Conservation (phyloP, 257 asterid genomes). For the Capsicum rhomboideum region DNA sequence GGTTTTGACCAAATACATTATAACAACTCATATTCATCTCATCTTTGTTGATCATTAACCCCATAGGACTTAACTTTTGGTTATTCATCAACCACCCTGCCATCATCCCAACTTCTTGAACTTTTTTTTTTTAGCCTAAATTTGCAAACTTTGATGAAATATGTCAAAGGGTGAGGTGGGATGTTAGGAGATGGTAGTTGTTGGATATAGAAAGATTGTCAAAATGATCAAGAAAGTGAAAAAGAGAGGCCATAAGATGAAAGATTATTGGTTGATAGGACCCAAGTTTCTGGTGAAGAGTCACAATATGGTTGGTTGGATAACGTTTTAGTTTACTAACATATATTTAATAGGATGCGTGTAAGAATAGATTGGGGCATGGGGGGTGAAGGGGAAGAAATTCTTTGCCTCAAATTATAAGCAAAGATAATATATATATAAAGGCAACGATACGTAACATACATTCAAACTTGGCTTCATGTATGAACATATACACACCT, state of each 20-base stretch:
- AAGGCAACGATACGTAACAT: too few relatives aligned
- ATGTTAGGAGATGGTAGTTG: background rate
- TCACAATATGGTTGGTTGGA: background rate
- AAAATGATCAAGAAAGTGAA: background rate
- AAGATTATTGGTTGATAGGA: background rate
- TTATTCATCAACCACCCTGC: constrained; percentile 15
- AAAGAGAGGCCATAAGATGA: background rate
- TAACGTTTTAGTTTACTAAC: background rate
- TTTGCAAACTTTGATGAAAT: background rate
- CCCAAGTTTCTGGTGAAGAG: background rate
- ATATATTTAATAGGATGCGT: background rate
- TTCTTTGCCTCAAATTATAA: constrained; percentile 27
- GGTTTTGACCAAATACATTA: constrained; percentile 11
- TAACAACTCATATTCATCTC: constrained; percentile 11
- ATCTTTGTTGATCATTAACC: constrained; percentile 5
- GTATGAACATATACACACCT: too few relatives aligned
- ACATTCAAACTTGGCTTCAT: too few relatives aligned
- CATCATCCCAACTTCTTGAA: constrained; percentile 10
- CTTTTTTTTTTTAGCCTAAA: background rate
- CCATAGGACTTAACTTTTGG: constrained; percentile 8
- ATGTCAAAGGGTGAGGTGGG: background rate
- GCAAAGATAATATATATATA: constrained; percentile 13
- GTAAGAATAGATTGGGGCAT: background rate
- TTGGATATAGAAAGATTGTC: background rate
- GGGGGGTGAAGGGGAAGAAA: background rate